Evolutionary conservation across 805 yeast genomes (phyloP), one percentile per base, ranked within the genome.

Genomic region (Cyberlindnera mycetangii): DNA sequence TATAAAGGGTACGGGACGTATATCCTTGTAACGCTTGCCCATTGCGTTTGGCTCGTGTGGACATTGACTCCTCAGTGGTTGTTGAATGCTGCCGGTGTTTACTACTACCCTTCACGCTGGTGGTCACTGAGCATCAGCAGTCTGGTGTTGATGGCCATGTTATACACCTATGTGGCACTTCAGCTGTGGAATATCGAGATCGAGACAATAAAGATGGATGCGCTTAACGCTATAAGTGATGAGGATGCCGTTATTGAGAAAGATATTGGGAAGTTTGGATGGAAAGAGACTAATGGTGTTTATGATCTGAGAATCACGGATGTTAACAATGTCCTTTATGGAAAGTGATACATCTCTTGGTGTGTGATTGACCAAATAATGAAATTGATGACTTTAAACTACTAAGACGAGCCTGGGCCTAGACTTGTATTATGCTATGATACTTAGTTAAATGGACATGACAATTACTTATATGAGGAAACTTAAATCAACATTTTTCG

Each of bases 1-100:
- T 93, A 92, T 64, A 82, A 78, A 56, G 97, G 97, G 10, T 93
- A 89, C 65, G 87, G 92, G 27, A 73, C 85, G 17, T 88, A 86
- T 59, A 82, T 89, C 5, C 70, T 87, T 0, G 75, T 85, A 14
- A 73, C 83, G 0, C 64, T 81, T 2, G 71, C 76, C 0, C 69
- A 87, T 20, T 45, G 71, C 2, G 63, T 76, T 5, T 85, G 86
- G 74, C 51, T 82, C 2, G 48, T 76, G 5, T 92, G 98, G 97
- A 78, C 95, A 1, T 57, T 85, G 4, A 58, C 81, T 0, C 97
- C 97, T 0, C 76, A 77, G 31, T 49, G 57, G n/a, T 55, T 75
- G 28, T 74, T 85, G 33, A 72, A 79, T 45, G 54, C 55, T 8
- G 52, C 79, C 24, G 81, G 80, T 15, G 77, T 84, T 16, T 77